A percentile compares a stretch with the other conserved stretches of the same genome.
Evolutionary conservation across 495 filamentous ascomycete genomes (phyloP).

Genomic region (Penicillium coffeae): DNA sequence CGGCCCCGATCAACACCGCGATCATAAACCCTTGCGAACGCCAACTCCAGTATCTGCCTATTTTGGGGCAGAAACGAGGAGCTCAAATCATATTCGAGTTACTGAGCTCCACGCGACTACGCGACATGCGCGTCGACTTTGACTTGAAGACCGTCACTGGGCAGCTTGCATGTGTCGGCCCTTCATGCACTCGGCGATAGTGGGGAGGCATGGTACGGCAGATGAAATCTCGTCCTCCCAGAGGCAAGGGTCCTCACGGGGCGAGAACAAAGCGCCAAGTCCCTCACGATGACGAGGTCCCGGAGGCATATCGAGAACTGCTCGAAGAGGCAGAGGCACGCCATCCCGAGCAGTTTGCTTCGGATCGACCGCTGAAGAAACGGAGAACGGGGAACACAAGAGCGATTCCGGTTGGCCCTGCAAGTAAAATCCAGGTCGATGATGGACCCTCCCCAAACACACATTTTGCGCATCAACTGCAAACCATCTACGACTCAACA

Average conservation of each 20-base stretch:
- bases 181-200: slow-evolving; percentile 8
- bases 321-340: slow-evolving; percentile 56
- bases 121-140: neutral
- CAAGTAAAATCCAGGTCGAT: slow-evolving; percentile 5
- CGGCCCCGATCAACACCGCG: slow-evolving; percentile 7
- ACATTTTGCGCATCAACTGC: slow-evolving; percentile 22
- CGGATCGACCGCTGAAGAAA: slow-evolving; percentile 41
- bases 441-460: slow-evolving; percentile 4
- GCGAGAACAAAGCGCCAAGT: slow-evolving; percentile 11
- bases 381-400: slow-evolving; percentile 35
- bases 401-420: slow-evolving; percentile 14
- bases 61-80: neutral
- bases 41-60: neutral
- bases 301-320: slow-evolving; percentile 64
- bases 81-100: neutral
- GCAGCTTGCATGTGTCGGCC: neutral
- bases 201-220: slow-evolving; percentile 20
- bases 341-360: slow-evolving; percentile 26
- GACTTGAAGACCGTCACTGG: neutral
- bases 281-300: slow-evolving; percentile 29
- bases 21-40: slow-evolving; percentile 7
- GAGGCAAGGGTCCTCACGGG: slow-evolving; percentile 11
- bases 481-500: slow-evolving; percentile 44
- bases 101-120: neutral
- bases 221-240: slow-evolving; percentile 12